These are phyloP conservation scores for Diddensiella transvaalensis DNA, from an alignment of 805 yeast species.

Conservation along the genomic window DNA sequence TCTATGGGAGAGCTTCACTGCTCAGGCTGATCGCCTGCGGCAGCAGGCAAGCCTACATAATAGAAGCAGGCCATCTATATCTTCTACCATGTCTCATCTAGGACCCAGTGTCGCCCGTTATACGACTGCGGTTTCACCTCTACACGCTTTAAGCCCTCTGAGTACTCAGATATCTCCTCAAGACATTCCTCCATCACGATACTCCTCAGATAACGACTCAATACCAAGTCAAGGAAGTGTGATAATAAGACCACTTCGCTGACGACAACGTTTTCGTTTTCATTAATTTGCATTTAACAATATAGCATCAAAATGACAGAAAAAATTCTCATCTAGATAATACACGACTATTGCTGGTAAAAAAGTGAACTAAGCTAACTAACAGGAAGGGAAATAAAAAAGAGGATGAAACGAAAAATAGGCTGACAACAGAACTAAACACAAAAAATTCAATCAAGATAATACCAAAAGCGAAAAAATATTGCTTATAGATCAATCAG, in stretches of 20 bases:
- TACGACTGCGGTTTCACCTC: slow-evolving; percentile 5
- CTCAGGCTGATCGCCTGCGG: not conserved
- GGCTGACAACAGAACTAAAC: slow-evolving; percentile 6
- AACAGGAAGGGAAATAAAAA: not conserved
- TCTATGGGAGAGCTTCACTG: not conserved
- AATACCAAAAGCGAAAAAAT: not conserved
- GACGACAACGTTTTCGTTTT: too few relatives aligned
- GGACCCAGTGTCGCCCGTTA: slow-evolving; percentile 1
- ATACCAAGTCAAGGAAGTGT: slow-evolving; percentile 10
- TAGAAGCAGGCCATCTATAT: not conserved
- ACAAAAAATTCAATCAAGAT: slow-evolving; percentile 5
- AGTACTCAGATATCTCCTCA: slow-evolving; percentile 3
- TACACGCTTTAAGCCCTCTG: slow-evolving; percentile 7
- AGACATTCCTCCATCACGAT: not conserved
- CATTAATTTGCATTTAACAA: too few relatives aligned
- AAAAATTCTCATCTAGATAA: not conserved
- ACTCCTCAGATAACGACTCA: not conserved
- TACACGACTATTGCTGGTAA: not conserved
- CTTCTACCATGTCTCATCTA: not conserved
- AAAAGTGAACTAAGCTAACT: not conserved
- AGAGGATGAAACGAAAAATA: slow-evolving; percentile 6
- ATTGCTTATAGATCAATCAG: slow-evolving; percentile 30
- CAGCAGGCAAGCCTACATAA: not conserved
- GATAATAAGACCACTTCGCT: slow-evolving; percentile 11
- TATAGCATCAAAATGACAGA: too few relatives aligned